Percentiles rank a stretch among this genome's conserved stretches.
phyloP scores from a whole-genome alignment of 495 filamentous ascomycete species.

The Penicillium angulare region DNA sequence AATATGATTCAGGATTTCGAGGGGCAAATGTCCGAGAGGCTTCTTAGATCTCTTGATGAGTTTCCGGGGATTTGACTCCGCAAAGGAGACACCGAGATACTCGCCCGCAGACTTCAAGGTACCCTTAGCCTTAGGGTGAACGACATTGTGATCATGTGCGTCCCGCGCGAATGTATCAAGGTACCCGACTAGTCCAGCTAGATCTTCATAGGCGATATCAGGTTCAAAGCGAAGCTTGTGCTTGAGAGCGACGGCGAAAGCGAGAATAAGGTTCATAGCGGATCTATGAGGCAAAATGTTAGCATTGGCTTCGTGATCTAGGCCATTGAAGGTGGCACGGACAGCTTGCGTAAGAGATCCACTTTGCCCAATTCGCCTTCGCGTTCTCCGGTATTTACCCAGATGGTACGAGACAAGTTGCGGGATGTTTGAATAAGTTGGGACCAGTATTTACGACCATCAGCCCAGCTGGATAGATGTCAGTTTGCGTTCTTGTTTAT shows the following conservation, averaged over 20 bases:
- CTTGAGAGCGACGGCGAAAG: slow-evolving; percentile 74
- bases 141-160: slow-evolving; percentile 54
- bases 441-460: slow-evolving; percentile 77
- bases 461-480: slow-evolving; percentile 49
- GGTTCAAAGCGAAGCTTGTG: slow-evolving; percentile 89
- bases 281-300: slow-evolving; percentile 48
- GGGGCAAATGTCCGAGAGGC: slow-evolving; percentile 70
- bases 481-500: neutral
- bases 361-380: slow-evolving; percentile 59
- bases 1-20: slow-evolving; percentile 75
- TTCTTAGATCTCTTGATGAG: slow-evolving; percentile 63
- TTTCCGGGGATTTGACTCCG: slow-evolving; percentile 71
- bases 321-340: too few relatives aligned
- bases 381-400: slow-evolving; percentile 70
- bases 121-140: slow-evolving; percentile 45
- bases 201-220: slow-evolving; percentile 69
- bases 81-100: slow-evolving; percentile 69
- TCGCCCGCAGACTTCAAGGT: slow-evolving; percentile 62
- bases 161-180: slow-evolving; percentile 61
- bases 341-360: slow-evolving; percentile 71
- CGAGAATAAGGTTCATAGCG: slow-evolving; percentile 77
- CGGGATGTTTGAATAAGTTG: slow-evolving; percentile 69
- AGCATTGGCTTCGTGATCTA: slow-evolving; percentile 7
- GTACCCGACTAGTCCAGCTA: slow-evolving; percentile 46
- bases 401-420: slow-evolving; percentile 73